Base-by-base conservation (phyloP, 371 early-diverging fungal species). In the Amoeboaphelidium protococcarum region DNA sequence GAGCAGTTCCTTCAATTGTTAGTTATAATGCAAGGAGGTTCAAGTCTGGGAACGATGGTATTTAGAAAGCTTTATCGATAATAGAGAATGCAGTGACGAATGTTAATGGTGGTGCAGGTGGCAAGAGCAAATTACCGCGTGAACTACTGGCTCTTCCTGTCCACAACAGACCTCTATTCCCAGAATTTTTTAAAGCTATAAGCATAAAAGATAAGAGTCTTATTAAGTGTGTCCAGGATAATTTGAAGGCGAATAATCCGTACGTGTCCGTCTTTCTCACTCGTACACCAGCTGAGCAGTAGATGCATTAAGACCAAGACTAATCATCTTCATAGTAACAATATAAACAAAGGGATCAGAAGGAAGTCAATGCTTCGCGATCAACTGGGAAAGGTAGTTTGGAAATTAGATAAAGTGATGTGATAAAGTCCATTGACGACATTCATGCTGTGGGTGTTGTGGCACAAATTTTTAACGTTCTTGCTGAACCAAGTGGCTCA, bases 141-240 rank as follows among this genome's bases (percentile, higher is more conserved):
- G n/a, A n/a, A n/a, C n/a, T n/a, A n/a, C n/a, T n/a, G n/a, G n/a
- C n/a, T n/a, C n/a, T n/a, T n/a, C n/a, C n/a, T n/a, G n/a, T n/a
- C n/a, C n/a, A n/a, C 37, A 6, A 31, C 6, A 31, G 92, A 42
- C 92, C 92, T 3, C 64, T 91, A 31, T 94, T 91, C 54, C 95
- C 95, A 19, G 90, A 90, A 22, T 86, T 90, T 55, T 91, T 88
- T 68, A 91, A 91, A 64, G 85, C 91, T 0, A 78, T 94, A 6
- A 82, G 81, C 21, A 79, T 94, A 52, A 86, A 87, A 60, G 85
- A 91, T 53, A 83, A 86, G 0, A 67, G 77, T 27, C 90, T 87
- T 1, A 86, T 80, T 23, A 69, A 72, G 20, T 88, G 92, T 3
- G 79, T 94, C 44, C 80, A 86, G 55, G 78, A 68, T 88, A 60